Evolutionary conservation across 108 stramenopile genomes (phyloP).

Genomic region (Cylindrotheca fusiformis): DNA sequence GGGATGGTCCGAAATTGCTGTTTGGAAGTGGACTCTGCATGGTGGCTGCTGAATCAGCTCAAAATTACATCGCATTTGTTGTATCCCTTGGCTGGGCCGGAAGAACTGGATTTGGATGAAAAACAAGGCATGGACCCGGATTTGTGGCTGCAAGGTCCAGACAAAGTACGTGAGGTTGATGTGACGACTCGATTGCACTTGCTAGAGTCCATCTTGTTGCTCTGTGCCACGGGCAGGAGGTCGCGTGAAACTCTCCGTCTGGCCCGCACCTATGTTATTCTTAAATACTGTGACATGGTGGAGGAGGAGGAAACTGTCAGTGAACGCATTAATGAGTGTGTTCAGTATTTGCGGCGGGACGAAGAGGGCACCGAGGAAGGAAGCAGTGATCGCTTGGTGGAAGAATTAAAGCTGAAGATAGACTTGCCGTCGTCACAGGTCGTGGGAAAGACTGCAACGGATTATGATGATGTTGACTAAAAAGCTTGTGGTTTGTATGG

Average conservation of each 20-base stretch:
- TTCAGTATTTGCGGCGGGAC: conserved; percentile 83
- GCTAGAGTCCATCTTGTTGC: conserved; percentile 69
- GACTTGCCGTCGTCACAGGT: conserved; percentile 6
- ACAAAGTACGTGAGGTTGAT: conserved; percentile 76
- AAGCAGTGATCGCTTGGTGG: conserved; percentile 65
- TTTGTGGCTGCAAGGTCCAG: conserved; percentile 83
- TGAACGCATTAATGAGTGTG: conserved; percentile 82
- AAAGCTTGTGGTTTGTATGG: no score
- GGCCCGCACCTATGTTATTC: conserved; percentile 63
- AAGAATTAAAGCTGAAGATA: conserved; percentile 22
- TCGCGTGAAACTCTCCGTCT: conserved; percentile 63
- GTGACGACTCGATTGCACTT: conserved; percentile 47
- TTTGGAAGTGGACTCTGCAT: conserved; percentile 73
- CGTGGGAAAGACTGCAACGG: conserved; percentile 1
- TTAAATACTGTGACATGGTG: conserved; percentile 83
- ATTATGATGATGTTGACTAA: conserved; percentile 42
- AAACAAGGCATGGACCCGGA: conserved; percentile 85
- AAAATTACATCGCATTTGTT: conserved; percentile 58
- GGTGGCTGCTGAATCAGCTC: conserved; percentile 81
- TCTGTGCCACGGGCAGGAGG: conserved; percentile 69
- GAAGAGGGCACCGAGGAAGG: conserved; percentile 84
- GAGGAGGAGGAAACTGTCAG: conserved; percentile 83
- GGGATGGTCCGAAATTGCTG: conserved; percentile 85
- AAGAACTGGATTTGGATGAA: conserved; percentile 82
- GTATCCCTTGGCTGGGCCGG: conserved; percentile 79